Conservation (phyloP, 2,329 filamentous ascomycete species). For the Paradendryphiella salina region DNA sequence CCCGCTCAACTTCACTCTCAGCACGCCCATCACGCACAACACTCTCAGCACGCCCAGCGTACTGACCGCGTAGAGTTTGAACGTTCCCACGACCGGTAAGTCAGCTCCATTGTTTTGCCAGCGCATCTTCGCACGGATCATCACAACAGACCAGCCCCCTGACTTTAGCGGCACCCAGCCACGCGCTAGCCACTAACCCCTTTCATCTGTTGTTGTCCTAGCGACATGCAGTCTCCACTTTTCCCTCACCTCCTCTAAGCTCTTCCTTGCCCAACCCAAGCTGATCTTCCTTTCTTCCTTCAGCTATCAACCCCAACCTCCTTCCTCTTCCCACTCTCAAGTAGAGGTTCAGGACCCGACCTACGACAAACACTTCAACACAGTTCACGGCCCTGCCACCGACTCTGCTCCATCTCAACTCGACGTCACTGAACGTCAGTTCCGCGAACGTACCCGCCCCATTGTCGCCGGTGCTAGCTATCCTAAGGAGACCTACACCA, state of each 20-base stretch:
- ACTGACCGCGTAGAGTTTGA: constrained; percentile 35
- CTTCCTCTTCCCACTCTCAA: constrained; percentile 64
- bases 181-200: constrained; percentile 37
- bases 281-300: constrained; percentile 44
- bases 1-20: constrained; percentile 11
- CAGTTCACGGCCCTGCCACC: constrained; percentile 54
- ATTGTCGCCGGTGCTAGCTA: constrained; percentile 53
- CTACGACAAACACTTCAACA: constrained; percentile 54
- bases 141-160: constrained; percentile 39
- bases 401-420: constrained; percentile 63
- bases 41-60: constrained; percentile 16
- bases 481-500: constrained; percentile 47
- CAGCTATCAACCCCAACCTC: constrained; percentile 61
- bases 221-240: constrained; percentile 46
- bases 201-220: constrained; percentile 48
- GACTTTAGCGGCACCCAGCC: constrained; percentile 42
- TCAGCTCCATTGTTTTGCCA: constrained; percentile 35
- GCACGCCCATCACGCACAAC: constrained; percentile 1
- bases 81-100: constrained; percentile 38
- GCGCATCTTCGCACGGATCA: constrained; percentile 37
- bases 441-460: constrained; percentile 64
- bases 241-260: constrained; percentile 39
- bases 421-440: constrained; percentile 62
- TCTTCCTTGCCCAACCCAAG: constrained; percentile 41
- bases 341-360: constrained; percentile 64